Evolutionary conservation across 139 green algal genomes (phyloP), one percentile per base, ranked within the genome.

Genomic region (Axilococcus clingmanii): DNA sequence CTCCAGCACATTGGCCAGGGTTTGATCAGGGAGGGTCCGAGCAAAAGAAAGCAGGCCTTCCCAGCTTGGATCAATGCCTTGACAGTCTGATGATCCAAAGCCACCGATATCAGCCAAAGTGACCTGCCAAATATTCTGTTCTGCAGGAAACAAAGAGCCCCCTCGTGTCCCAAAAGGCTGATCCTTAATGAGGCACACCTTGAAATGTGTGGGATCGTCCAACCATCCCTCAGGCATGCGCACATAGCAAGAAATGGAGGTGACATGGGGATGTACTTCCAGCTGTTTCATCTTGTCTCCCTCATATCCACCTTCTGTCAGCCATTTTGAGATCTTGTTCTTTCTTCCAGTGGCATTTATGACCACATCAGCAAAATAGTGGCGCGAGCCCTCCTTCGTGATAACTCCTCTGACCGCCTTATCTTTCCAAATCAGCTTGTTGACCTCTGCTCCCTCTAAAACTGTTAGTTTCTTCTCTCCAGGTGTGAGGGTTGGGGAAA

Each of bases 221-320:
- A 47, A 7, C 7, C 22, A 55, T 12, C 48, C 19, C 11, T 57
- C 7, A 20, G 49, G 49, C 49, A 44, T 44, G 11, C 29, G 9
- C 9, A 57, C 49, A 29, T 44, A 28, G 20, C 30, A 16, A 20
- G 30, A 44, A 16, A 30, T 30, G 9, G 49, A 57, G 15, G 25
- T 35, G 20, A 57, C 34, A 12, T 46, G 48, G 9, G 49, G n/a
- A 57, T 57, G 15, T 2, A 57, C 49, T 17, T n/a, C n/a, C n/a
- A n/a, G n/a, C n/a, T 15, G 31, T 31, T 28, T 7, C 34, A 44
- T n/a, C 6, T 35, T 15, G 14, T 29, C 30, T 23, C 9, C 28
- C 14, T n/a, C 30, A 8, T 29, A 30, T 20, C 29, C 23, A 16
- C 43, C 14, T n/a, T 44, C 16, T 11, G 12, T 14, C 25, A 57